Conservation (phyloP, 164 flowering plant genomes). For the Macadamia tetraphylla region DNA sequence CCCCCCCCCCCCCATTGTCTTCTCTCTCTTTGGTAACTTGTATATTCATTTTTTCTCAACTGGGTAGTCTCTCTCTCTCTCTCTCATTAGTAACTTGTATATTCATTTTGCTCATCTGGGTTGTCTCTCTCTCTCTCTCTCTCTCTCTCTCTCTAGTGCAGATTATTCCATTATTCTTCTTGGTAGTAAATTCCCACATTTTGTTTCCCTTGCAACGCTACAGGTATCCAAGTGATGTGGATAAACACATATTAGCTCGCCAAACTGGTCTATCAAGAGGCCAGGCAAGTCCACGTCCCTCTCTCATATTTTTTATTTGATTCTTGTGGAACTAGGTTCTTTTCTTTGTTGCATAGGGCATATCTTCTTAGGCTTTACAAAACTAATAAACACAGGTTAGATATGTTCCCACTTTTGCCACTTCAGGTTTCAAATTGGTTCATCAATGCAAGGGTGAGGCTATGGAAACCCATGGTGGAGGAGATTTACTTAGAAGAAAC, state of each 20-base stretch:
- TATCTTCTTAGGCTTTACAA: background rate
- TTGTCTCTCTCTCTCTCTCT: too few species aligned
- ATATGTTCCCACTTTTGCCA: background rate
- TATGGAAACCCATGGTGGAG: conserved; percentile 39
- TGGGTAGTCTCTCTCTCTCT: too few species aligned
- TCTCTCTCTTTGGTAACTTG: too few species aligned
- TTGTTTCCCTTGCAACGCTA: background rate
- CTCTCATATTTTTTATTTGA: background rate
- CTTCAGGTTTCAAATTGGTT: conserved; percentile 60
- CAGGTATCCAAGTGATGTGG: conserved; percentile 97
- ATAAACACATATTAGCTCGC: conserved; percentile 90
- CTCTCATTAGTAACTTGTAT: too few species aligned
- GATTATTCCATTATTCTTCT: too few species aligned
- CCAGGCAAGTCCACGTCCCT: conserved; percentile 61
- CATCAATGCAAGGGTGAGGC: conserved; percentile 53
- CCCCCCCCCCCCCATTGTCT: too few species aligned
- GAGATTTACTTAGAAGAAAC: conserved; percentile 88
- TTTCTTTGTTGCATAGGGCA: background rate
- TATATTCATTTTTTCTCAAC: too few species aligned
- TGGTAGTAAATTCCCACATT: too few species aligned
- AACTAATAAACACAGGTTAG: background rate
- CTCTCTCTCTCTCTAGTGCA: too few species aligned
- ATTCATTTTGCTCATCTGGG: too few species aligned
- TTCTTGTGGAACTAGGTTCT: background rate
- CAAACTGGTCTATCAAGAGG: conserved; percentile 97